A percentile compares a stretch with the other conserved stretches of the same genome.
Conservation (phyloP, 352 stramenopile species). For the Globisporangium rhizosaccharum region DNA sequence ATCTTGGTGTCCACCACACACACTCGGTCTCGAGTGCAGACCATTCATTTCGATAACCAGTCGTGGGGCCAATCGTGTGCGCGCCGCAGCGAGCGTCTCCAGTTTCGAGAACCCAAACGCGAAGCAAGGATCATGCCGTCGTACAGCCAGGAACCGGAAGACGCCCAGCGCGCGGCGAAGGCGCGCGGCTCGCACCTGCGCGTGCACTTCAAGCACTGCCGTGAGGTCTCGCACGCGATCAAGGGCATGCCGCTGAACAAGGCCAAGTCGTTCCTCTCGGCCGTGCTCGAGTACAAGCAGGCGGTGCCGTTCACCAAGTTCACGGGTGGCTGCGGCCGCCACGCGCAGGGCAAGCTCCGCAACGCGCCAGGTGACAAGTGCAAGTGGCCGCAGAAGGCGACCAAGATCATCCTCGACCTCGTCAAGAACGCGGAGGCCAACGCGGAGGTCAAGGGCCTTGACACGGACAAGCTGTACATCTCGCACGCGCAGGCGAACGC, state of each 20-base stretch:
- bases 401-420: slow-evolving; percentile 97
- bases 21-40: slow-evolving; percentile 6
- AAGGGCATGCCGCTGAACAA: slow-evolving; percentile 96
- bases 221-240: slow-evolving; percentile 97
- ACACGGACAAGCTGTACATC: slow-evolving; percentile 95
- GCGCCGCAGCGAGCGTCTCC: slow-evolving; percentile 1
- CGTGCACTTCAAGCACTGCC: slow-evolving; percentile 99
- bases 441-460: slow-evolving; percentile 97
- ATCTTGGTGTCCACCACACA: neutral
- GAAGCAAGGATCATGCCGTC: slow-evolving; percentile 77
- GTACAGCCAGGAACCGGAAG: slow-evolving; percentile 90
- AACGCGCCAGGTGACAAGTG: slow-evolving; percentile 96
- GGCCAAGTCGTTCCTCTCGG: slow-evolving; percentile 94
- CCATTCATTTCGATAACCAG: slow-evolving; percentile 24
- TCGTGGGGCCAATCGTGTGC: slow-evolving; percentile 7
- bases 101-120: slow-evolving; percentile 74
- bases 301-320: slow-evolving; percentile 99
- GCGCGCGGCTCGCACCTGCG: slow-evolving; percentile 95
- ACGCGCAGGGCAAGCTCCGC: slow-evolving; percentile 95
- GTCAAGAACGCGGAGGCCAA: slow-evolving; percentile 99
- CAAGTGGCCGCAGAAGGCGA: slow-evolving; percentile 98
- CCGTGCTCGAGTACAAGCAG: slow-evolving; percentile 97
- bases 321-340: slow-evolving; percentile 97
- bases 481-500: slow-evolving; percentile 97
- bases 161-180: slow-evolving; percentile 89